Evolutionary conservation across 2,329 filamentous ascomycete genomes (phyloP).

Genomic region (Aschersonia sp.): DNA sequence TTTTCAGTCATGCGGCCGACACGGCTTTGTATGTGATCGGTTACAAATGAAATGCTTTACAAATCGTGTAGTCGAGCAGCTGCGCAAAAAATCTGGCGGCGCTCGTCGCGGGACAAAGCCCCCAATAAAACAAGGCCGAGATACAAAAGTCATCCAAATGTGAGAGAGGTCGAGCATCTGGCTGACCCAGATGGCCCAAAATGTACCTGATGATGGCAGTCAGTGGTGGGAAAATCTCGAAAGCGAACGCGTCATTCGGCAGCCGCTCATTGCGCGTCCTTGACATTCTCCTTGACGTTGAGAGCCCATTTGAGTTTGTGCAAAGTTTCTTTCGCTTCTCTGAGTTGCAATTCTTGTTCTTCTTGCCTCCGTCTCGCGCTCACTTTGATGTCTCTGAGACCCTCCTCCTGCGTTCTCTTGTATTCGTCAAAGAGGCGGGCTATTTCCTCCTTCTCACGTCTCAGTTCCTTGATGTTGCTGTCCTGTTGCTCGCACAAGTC

Average conservation of each 20-base stretch:
- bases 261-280: slow-evolving; percentile 29
- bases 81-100: too few species aligned
- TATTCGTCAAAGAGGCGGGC: slow-evolving; percentile 46
- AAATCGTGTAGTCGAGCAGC: too few species aligned
- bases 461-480: slow-evolving; percentile 47
- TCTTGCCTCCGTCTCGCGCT: slow-evolving; percentile 42
- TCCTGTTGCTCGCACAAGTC: slow-evolving; percentile 63
- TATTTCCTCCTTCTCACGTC: slow-evolving; percentile 48
- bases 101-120: too few species aligned
- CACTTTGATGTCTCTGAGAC: slow-evolving; percentile 43
- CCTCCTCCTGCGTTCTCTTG: slow-evolving; percentile 48
- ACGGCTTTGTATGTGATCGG: too few species aligned
- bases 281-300: slow-evolving; percentile 48
- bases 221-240: not conserved
- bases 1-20: too few species aligned
- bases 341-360: slow-evolving; percentile 44
- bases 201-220: not conserved
- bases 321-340: slow-evolving; percentile 44
- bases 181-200: not conserved
- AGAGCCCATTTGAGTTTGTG: slow-evolving; percentile 62
- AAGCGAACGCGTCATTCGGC: not conserved
- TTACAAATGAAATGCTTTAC: too few species aligned
- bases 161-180: not conserved
- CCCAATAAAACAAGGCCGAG: too few species aligned
- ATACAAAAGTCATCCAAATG: too few species aligned